These are phyloP conservation scores for Dendrothele bispora DNA, from an alignment of 768 basidiomycete genomes.

Conservation along the genomic window DNA sequence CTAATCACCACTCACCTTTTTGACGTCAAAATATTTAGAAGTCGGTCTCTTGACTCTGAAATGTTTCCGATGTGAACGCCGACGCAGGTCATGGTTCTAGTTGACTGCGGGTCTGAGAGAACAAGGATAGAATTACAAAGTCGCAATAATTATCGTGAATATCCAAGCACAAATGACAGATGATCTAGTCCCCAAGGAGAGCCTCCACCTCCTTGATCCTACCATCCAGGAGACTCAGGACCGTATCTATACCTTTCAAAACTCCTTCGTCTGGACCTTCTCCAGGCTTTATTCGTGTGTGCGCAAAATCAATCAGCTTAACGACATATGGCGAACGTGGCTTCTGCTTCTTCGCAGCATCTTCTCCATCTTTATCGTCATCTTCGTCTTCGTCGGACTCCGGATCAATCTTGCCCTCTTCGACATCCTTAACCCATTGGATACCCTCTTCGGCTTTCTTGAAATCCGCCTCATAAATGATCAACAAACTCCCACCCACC, in stretches of 20 bases:
- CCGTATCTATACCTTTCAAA: constrained; percentile 68
- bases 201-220: constrained; percentile 46
- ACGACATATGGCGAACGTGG: constrained; percentile 58
- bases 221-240: constrained; percentile 59
- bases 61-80: too few relatives aligned
- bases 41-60: too few relatives aligned
- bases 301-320: constrained; percentile 94
- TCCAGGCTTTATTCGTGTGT: constrained; percentile 67
- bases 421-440: constrained; percentile 22
- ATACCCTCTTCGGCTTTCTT: constrained; percentile 41
- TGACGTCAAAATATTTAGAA: too few relatives aligned
- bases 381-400: constrained; percentile 20
- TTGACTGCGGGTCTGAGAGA: too few relatives aligned
- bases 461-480: constrained; percentile 69
- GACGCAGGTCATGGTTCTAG: too few relatives aligned
- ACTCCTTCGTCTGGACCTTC: constrained; percentile 81
- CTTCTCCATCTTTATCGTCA: constrained; percentile 33
- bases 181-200: not conserved
- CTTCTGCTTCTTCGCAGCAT: constrained; percentile 32
- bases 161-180: too few relatives aligned
- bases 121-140: too few relatives aligned
- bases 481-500: constrained; percentile 77
- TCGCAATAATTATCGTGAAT: too few relatives aligned
- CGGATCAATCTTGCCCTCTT: constrained; percentile 15
- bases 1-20: too few relatives aligned